Base-by-base conservation (phyloP, 257 asterid genomes). In the Penstemon newberryi region DNA sequence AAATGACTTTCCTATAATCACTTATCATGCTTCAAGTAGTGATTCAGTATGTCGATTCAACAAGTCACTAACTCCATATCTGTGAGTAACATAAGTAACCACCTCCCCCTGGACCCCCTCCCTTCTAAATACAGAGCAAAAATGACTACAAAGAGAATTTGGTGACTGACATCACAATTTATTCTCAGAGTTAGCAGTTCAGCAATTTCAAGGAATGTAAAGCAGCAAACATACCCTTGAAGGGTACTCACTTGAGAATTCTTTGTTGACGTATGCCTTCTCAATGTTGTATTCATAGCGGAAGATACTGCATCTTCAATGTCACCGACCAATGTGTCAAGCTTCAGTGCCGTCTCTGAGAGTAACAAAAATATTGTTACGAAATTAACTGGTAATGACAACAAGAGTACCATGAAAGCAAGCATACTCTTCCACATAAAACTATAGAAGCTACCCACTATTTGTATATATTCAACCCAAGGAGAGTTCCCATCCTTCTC, bases 231-330 rank as follows among this genome's bases (percentile, higher is more conserved):
- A 67, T 19, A 53, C 58, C 45, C 37, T 44, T 5, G 39, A 37
- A 69, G 53, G 67, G 61, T 42, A 85, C 96, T 83, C 70, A 93
- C 99, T 77, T 90, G 95, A 54, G 83, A 76, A 77, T 65, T 80
- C 62, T 74, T 79, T 59, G 73, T 69, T 3, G 88, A 79, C 8
- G 83, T 81, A 73, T 77, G 90, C 82, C 79, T 82, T 81, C 87
- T 83, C 76, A 84, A 69, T 8, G 87, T 85, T 73, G 87, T 77
- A 67, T 83, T 90, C 76, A 85, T 81, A 15, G 86, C 66, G 60
- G 91, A 82, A 56, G 97, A 87, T 54, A 87, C 99, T 40, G 96
- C 95, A 58, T 91, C 99, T 85, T 94, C 99, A 50, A 91, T 72
- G 75, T 89, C 99, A 72, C 97, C 97, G 70, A 94, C 89, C 85